Percentiles rank a stretch among this genome's conserved stretches.
Evolutionary conservation across 1,284 basidiomycete species (phyloP).

Genomic region (Cutaneotrichosporon arboriforme): DNA sequence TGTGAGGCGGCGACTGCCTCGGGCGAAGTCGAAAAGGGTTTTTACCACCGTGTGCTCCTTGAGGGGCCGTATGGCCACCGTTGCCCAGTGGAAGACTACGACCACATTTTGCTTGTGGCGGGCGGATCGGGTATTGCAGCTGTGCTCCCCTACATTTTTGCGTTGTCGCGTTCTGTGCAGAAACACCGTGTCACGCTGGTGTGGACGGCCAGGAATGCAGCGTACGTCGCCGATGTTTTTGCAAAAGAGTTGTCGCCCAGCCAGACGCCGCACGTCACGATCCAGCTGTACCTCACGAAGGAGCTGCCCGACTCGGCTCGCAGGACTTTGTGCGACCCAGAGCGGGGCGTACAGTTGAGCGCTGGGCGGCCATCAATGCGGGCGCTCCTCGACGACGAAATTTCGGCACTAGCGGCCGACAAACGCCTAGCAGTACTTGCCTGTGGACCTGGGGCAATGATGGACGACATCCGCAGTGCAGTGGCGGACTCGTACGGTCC

Average conservation of each 20-base stretch:
- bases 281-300: slow-evolving; percentile 15
- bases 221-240: slow-evolving; percentile 27
- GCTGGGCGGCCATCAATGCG: slow-evolving; percentile 24
- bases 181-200: slow-evolving; percentile 15
- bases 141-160: slow-evolving; percentile 26
- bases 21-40: neutral
- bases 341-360: neutral
- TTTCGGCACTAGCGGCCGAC: slow-evolving; percentile 9
- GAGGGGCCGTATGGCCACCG: slow-evolving; percentile 36
- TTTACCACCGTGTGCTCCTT: slow-evolving; percentile 19
- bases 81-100: slow-evolving; percentile 20
- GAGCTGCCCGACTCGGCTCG: neutral
- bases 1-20: too few relatives aligned
- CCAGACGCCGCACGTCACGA: slow-evolving; percentile 1
- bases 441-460: slow-evolving; percentile 32
- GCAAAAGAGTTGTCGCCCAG: slow-evolving; percentile 16
- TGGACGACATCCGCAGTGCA: slow-evolving; percentile 28
- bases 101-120: slow-evolving; percentile 27
- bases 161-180: neutral
- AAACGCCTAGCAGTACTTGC: slow-evolving; percentile 27
- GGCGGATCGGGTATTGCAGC: slow-evolving; percentile 35
- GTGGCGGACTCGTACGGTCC: slow-evolving; percentile 20
- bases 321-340: neutral
- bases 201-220: slow-evolving; percentile 24
- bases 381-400: slow-evolving; percentile 9